Percentiles rank a stretch among this genome's conserved stretches.
Conservation (phyloP, 2,329 filamentous ascomycete genomes). For the Nemania bipapillata region DNA sequence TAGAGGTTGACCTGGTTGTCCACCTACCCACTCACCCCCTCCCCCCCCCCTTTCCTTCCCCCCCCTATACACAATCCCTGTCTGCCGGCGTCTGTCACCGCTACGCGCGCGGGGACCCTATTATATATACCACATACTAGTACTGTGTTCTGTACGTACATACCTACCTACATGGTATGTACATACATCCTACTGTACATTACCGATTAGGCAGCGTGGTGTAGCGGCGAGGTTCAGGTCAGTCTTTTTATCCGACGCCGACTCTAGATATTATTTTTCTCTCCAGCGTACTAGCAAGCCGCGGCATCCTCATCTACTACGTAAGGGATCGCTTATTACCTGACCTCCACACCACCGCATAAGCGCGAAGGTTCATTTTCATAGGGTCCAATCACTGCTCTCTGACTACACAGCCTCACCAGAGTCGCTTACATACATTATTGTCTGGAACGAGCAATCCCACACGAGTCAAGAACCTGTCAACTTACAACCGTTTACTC, state of each 20-base stretch:
- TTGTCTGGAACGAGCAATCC: conserved; percentile 4
- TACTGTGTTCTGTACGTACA: too few species aligned
- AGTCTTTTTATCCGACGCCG: conserved; percentile 11
- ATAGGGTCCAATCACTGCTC: conserved; percentile 13
- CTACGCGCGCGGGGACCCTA: conserved; percentile 8
- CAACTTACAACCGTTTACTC: conserved; percentile 7
- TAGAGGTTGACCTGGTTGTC: background rate
- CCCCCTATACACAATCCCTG: conserved; percentile 6
- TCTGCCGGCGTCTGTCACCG: conserved; percentile 1
- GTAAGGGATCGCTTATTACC: conserved; percentile 8
- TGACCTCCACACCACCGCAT: conserved; percentile 25
- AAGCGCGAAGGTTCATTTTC: conserved; percentile 22
- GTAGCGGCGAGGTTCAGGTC: background rate
- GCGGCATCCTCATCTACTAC: background rate
- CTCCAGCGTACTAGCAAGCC: background rate
- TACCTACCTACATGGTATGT: background rate
- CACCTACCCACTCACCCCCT: background rate
- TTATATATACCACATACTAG: background rate
- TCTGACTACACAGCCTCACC: conserved; percentile 22
- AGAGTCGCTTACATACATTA: conserved; percentile 9
- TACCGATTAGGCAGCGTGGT: background rate
- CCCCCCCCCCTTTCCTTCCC: background rate
- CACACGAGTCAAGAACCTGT: conserved; percentile 13
- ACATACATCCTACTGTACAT: background rate
- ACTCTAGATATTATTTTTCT: background rate